A percentile compares a stretch with the other conserved stretches of the same genome.
phyloP scores from a whole-genome alignment of 1,139 yeast genomes.

The Spencermartinsiella ligniputridi region DNA sequence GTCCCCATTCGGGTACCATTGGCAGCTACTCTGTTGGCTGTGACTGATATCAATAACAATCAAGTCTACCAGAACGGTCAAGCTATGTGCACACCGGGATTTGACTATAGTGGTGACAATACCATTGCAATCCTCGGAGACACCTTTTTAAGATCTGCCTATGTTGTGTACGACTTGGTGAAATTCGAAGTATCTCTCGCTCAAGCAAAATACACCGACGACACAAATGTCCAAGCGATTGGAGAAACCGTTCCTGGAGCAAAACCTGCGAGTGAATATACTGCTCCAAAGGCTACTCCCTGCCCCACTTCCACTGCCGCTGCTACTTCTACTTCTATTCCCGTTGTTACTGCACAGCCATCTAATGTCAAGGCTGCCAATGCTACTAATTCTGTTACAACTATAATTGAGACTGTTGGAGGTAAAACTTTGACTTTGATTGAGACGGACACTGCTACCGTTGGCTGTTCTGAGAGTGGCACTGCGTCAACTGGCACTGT shows the following conservation, averaged over 20 bases:
- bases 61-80: constrained; percentile 11
- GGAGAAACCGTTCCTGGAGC: constrained; percentile 17
- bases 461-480: too few species aligned
- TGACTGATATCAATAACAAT: constrained; percentile 12
- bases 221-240: constrained; percentile 21
- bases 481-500: too few species aligned
- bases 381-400: not conserved
- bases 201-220: constrained; percentile 6
- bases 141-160: constrained; percentile 60
- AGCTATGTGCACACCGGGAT: constrained; percentile 18
- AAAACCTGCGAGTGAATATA: constrained; percentile 9
- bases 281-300: not conserved
- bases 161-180: constrained; percentile 68
- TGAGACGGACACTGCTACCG: too few species aligned
- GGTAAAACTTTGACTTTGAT: too few species aligned
- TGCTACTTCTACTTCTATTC: constrained; percentile 2
- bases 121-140: constrained; percentile 60
- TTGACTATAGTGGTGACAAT: constrained; percentile 17
- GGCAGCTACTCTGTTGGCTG: constrained; percentile 10
- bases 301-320: not conserved
- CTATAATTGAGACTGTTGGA: not conserved
- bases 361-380: too few species aligned
- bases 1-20: constrained; percentile 12
- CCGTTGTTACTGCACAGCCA: too few species aligned
- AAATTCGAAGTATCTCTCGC: constrained; percentile 53